These are phyloP conservation scores for Starmerella geochares DNA, from an alignment of 805 yeast species.

Conservation along the genomic window DNA sequence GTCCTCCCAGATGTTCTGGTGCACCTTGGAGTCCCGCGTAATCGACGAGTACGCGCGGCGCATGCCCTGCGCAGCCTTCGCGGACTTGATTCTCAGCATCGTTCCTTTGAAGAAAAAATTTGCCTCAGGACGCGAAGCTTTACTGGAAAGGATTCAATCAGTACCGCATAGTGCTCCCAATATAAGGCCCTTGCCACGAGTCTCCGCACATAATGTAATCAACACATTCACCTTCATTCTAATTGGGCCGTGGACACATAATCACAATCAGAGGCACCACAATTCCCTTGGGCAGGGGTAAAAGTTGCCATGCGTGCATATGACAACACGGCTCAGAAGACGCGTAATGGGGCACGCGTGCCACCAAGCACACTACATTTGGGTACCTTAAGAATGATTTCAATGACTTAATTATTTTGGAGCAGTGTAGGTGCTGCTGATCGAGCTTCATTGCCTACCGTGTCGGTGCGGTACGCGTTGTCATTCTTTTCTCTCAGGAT, in stretches of 20 bases:
- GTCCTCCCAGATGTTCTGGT: conserved; percentile 51
- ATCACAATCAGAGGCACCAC: not conserved
- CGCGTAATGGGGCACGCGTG: too few species aligned
- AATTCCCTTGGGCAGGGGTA: not conserved
- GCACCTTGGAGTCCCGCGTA: conserved; percentile 61
- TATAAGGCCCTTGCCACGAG: conserved; percentile 7
- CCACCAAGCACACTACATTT: too few species aligned
- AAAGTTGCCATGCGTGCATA: not conserved
- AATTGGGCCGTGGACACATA: conserved; percentile 12
- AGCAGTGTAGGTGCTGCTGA: too few species aligned
- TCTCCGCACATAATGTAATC: conserved; percentile 19
- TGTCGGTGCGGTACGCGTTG: not conserved
- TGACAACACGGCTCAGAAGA: conserved; percentile 1
- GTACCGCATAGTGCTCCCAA: conserved; percentile 15
- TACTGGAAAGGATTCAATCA: not conserved
- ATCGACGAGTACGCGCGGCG: conserved; percentile 29
- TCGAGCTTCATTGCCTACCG: not conserved
- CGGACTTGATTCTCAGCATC: conserved; percentile 20
- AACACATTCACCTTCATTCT: conserved; percentile 10
- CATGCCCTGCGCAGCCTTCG: conserved; percentile 16
- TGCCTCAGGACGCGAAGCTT: conserved; percentile 3
- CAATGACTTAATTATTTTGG: too few species aligned
- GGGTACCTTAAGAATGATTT: too few species aligned
- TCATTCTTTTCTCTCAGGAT: not conserved
- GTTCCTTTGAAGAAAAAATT: conserved; percentile 1